phyloP scores from a whole-genome alignment of 148 eudicot species.

The Camellia lanceoleosa region DNA sequence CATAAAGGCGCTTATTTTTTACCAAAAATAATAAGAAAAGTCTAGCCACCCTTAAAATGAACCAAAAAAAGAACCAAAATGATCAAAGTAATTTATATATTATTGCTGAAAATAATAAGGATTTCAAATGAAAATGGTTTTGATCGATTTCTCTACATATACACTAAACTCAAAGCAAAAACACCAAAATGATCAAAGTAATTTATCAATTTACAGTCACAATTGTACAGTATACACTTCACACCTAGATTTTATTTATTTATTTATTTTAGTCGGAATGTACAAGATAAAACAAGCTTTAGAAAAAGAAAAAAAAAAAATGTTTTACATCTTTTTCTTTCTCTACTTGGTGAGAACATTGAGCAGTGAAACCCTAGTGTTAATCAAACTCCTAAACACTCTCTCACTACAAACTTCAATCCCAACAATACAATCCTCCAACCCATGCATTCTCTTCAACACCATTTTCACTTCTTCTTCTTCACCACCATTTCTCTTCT shows the following conservation, averaged over 20 bases:
- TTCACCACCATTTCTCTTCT: conserved; percentile 26
- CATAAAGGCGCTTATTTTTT: too few relatives aligned
- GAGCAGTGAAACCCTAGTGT: conserved; percentile 77
- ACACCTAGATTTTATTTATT: too few relatives aligned
- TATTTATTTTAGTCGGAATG: neutral
- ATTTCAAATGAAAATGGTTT: too few relatives aligned
- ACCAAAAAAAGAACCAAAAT: too few relatives aligned
- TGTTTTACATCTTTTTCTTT: neutral
- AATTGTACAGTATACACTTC: neutral
- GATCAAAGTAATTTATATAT: too few relatives aligned
- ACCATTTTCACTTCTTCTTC: conserved; percentile 43
- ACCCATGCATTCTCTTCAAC: conserved; percentile 52
- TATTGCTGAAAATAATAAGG: too few relatives aligned
- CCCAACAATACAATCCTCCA: conserved; percentile 63
- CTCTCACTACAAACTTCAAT: conserved; percentile 70
- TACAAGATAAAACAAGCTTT: neutral
- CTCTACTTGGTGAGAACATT: conserved; percentile 58
- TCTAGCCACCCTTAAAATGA: too few relatives aligned
- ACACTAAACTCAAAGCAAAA: too few relatives aligned
- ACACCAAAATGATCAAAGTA: neutral
- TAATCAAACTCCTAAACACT: conserved; percentile 79
- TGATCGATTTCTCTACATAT: too few relatives aligned
- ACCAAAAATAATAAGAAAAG: too few relatives aligned
- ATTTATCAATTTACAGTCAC: neutral
- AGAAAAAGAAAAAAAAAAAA: neutral